Percentiles rank a stretch among this genome's conserved stretches.
Conservation (phyloP, 345 rosid species). For the Cardamine resedifolia region DNA sequence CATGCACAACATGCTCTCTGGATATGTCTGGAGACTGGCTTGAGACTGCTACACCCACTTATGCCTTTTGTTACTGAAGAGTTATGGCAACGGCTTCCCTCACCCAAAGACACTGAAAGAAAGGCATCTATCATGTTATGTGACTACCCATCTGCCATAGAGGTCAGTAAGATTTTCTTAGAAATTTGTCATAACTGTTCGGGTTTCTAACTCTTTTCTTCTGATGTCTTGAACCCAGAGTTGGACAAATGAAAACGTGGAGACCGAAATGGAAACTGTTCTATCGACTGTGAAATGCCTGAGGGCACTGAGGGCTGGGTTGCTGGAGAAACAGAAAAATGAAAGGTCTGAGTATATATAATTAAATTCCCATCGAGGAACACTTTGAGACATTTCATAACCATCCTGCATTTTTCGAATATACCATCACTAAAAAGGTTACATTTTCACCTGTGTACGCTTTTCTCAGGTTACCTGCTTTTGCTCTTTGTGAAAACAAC, state of each 20-base stretch:
- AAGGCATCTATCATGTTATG: slow-evolving; percentile 80
- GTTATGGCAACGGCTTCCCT: slow-evolving; percentile 92
- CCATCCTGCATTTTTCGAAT: background rate
- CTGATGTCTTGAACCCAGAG: slow-evolving; percentile 38
- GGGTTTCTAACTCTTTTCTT: slow-evolving; percentile 7
- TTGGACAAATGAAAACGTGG: slow-evolving; percentile 69
- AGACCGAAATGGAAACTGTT: slow-evolving; percentile 75
- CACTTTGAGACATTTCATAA: background rate
- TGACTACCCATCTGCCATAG: slow-evolving; percentile 61
- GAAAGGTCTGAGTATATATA: slow-evolving; percentile 59
- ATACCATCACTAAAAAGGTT: background rate
- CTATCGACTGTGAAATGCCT: slow-evolving; percentile 67
- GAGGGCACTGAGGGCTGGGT: slow-evolving; percentile 74
- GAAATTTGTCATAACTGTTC: slow-evolving; percentile 7
- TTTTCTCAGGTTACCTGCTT: slow-evolving; percentile 73
- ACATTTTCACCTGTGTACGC: background rate
- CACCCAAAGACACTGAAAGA: slow-evolving; percentile 42
- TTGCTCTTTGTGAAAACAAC: slow-evolving; percentile 68
- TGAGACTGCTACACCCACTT: slow-evolving; percentile 90
- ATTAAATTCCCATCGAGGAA: background rate
- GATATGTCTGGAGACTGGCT: slow-evolving; percentile 80
- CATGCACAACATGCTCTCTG: slow-evolving; percentile 72
- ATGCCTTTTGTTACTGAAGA: slow-evolving; percentile 97
- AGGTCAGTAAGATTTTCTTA: slow-evolving; percentile 47
- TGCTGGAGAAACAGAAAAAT: slow-evolving; percentile 70